A percentile compares a stretch with the other conserved stretches of the same genome.
Conservation (phyloP, 768 basidiomycete genomes). For the Naganishia kalamii region DNA sequence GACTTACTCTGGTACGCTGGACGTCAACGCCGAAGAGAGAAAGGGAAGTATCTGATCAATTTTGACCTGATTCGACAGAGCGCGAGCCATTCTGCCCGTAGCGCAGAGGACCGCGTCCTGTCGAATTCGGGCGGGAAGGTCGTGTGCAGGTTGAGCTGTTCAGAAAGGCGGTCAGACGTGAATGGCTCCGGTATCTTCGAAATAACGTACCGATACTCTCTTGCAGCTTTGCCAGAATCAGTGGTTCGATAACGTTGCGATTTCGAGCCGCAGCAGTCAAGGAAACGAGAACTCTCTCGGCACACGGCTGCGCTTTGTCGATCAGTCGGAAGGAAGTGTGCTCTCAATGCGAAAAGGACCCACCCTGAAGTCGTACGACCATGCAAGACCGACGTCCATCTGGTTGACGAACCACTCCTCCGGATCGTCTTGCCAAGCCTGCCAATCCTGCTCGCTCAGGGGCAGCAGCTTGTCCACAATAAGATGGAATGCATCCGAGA, state of each 20-base stretch:
- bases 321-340: neutral
- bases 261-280: conserved; percentile 39
- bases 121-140: conserved; percentile 27
- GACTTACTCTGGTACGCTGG: conserved; percentile 15
- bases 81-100: conserved; percentile 32
- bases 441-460: conserved; percentile 70
- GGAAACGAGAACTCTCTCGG: conserved; percentile 83
- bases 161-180: neutral
- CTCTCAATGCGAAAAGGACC: conserved; percentile 29
- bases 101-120: conserved; percentile 43
- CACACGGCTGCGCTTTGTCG: conserved; percentile 65
- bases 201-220: conserved; percentile 7
- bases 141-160: neutral
- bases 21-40: conserved; percentile 13
- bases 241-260: conserved; percentile 23
- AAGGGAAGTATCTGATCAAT: conserved; percentile 24
- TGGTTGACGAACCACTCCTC: conserved; percentile 92
- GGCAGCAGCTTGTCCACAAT: conserved; percentile 81
- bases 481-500: conserved; percentile 49
- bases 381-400: conserved; percentile 80
- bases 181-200: neutral
- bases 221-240: conserved; percentile 20
- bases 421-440: conserved; percentile 77
- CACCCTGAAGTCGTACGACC: conserved; percentile 89
- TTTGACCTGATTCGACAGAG: conserved; percentile 11